Conservation (phyloP, 2,329 filamentous ascomycete genomes). For the Aspergillus sp. region DNA sequence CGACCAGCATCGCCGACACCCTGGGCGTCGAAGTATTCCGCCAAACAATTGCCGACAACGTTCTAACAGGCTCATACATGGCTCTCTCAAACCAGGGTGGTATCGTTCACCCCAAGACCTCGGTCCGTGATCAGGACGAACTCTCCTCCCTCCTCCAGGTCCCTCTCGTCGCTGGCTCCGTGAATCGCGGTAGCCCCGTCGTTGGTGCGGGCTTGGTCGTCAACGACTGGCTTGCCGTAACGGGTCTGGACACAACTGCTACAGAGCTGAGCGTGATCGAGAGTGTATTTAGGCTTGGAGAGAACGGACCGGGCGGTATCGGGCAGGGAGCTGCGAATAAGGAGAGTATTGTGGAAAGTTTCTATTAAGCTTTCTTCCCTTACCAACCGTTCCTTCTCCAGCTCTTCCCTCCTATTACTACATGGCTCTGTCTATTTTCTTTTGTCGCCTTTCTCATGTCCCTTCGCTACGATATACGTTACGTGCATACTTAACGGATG, state of each 20-base stretch:
- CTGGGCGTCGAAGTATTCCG: conserved; percentile 62
- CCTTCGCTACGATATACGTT: not conserved
- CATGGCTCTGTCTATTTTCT: not conserved
- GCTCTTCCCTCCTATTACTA: not conserved
- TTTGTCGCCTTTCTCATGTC: not conserved
- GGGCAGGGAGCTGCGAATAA: conserved; percentile 63
- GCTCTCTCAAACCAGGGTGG: conserved; percentile 92
- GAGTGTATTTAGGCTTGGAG: conserved; percentile 90
- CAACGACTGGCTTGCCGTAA: conserved; percentile 96
- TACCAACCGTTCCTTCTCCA: conserved; percentile 11
- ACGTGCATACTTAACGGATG: not conserved
- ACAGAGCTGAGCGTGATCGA: conserved; percentile 96
- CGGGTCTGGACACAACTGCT: conserved; percentile 90
- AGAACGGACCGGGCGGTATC: conserved; percentile 69
- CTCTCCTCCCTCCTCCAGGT: conserved; percentile 90
- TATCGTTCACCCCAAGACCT: conserved; percentile 95
- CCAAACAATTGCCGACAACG: conserved; percentile 96
- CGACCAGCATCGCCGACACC: conserved; percentile 74
- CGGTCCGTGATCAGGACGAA: conserved; percentile 97
- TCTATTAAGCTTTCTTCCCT: conserved; percentile 63
- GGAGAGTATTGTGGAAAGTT: conserved; percentile 98
- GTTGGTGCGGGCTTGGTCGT: conserved; percentile 98
- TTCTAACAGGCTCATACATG: conserved; percentile 96
- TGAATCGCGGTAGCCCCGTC: conserved; percentile 90
- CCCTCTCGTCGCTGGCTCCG: conserved; percentile 87